Conservation (phyloP, 2,329 filamentous ascomycete species). For the Colletotrichum cordylinicola region DNA sequence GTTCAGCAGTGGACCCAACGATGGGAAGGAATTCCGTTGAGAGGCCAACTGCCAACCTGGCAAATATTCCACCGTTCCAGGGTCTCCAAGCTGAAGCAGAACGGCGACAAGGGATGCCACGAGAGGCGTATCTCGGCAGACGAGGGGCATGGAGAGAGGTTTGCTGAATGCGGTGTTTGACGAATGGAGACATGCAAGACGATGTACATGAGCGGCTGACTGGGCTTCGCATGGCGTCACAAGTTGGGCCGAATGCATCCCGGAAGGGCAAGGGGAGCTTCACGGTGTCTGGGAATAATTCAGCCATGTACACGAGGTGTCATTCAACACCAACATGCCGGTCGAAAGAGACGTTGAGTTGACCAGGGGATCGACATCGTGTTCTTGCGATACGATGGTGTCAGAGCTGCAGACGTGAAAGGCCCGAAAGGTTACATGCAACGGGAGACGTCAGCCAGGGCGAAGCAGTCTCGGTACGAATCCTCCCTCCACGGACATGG, state of each 20-base stretch:
- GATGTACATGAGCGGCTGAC: not conserved
- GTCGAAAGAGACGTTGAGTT: not conserved
- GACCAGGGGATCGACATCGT: not conserved
- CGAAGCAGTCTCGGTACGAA: not conserved
- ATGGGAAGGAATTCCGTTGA: not conserved
- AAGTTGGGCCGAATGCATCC: not conserved
- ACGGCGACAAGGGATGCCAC: not conserved
- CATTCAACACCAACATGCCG: not conserved
- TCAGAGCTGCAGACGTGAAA: not conserved
- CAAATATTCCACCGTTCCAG: not conserved
- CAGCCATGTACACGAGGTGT: not conserved
- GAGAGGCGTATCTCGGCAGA: not conserved
- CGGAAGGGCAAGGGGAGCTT: not conserved
- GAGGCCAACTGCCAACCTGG: not conserved
- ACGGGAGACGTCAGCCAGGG: not conserved
- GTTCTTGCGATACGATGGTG: not conserved
- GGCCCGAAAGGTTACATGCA: not conserved
- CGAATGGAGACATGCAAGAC: not conserved
- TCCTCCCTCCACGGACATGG: not conserved
- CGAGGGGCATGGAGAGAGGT: not conserved
- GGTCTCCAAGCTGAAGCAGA: not conserved
- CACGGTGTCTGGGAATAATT: not conserved
- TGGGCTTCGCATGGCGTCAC: not conserved
- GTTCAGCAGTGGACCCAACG: not conserved
- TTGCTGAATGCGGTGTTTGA: not conserved